Evolutionary conservation across 1,284 basidiomycete genomes (phyloP).

Genomic region (Pseudozyma pruni): DNA sequence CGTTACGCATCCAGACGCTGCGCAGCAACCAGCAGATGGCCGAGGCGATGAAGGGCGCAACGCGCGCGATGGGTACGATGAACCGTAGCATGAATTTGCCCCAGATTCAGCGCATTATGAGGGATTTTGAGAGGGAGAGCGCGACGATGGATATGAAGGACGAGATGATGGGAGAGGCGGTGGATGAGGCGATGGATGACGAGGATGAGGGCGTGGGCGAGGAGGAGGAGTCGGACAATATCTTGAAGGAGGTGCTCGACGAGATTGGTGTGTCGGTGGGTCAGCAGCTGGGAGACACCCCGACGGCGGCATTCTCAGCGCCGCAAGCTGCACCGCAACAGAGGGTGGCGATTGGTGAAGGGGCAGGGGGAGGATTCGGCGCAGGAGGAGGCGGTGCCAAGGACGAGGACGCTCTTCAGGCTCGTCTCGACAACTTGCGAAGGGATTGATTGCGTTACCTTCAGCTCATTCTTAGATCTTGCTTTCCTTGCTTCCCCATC

Average conservation of each 20-base stretch:
- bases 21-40: slow-evolving; percentile 99
- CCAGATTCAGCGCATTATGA: slow-evolving; percentile 93
- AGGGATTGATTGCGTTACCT: slow-evolving; percentile 39
- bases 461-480: not conserved
- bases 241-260: slow-evolving; percentile 93
- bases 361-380: slow-evolving; percentile 30
- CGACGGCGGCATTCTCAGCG: slow-evolving; percentile 46
- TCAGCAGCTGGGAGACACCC: slow-evolving; percentile 72
- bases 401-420: slow-evolving; percentile 65
- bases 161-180: slow-evolving; percentile 98
- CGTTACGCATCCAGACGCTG: slow-evolving; percentile 93
- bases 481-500: not conserved
- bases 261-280: slow-evolving; percentile 94
- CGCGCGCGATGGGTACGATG: slow-evolving; percentile 96
- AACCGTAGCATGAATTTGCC: slow-evolving; percentile 95
- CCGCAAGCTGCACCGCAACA: slow-evolving; percentile 51
- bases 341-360: slow-evolving; percentile 63
- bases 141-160: slow-evolving; percentile 99
- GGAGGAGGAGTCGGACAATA: slow-evolving; percentile 94
- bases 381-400: slow-evolving; percentile 31
- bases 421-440: slow-evolving; percentile 61
- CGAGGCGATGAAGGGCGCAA: slow-evolving; percentile 97
- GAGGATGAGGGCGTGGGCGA: slow-evolving; percentile 77
- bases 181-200: slow-evolving; percentile 98
- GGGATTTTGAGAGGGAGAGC: slow-evolving; percentile 96